A percentile compares a stretch with the other conserved stretches of the same genome.
Conservation (phyloP, 2,329 filamentous ascomycete species). For the Fusarium foetens region DNA sequence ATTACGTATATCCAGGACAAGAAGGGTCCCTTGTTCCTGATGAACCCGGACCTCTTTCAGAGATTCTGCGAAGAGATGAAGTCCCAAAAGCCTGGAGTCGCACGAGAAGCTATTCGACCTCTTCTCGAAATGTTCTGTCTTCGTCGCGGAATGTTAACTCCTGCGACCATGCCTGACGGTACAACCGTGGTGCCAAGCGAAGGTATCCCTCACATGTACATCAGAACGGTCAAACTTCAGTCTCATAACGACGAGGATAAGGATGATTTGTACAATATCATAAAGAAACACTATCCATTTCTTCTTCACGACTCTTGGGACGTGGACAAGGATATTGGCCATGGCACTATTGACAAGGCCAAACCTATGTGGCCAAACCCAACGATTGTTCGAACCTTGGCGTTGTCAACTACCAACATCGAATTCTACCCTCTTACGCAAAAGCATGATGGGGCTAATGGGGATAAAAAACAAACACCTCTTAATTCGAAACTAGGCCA, state of each 20-base stretch:
- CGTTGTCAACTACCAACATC: not conserved
- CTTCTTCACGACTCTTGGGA: not conserved
- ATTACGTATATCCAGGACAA: rapidly evolving
- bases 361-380: not conserved
- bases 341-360: not conserved
- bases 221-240: rapidly evolving
- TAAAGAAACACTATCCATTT: rapidly evolving
- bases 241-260: rapidly evolving
- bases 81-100: rapidly evolving
- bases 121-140: not conserved
- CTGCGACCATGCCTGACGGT: rapidly evolving
- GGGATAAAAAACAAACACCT: too few relatives aligned
- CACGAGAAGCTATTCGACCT: rapidly evolving
- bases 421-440: not conserved
- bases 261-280: rapidly evolving
- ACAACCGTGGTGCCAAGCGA: rapidly evolving
- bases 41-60: rapidly evolving
- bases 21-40: rapidly evolving
- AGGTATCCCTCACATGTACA: rapidly evolving
- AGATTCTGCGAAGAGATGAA: rapidly evolving
- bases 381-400: not conserved
- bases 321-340: not conserved
- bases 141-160: not conserved
- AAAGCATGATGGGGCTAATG: too few relatives aligned
- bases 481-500: not conserved